Percentiles rank a stretch among this genome's conserved stretches.
phyloP scores from a whole-genome alignment of 2,329 filamentous ascomycete genomes.

The Aspergillus pseudotamarii region DNA sequence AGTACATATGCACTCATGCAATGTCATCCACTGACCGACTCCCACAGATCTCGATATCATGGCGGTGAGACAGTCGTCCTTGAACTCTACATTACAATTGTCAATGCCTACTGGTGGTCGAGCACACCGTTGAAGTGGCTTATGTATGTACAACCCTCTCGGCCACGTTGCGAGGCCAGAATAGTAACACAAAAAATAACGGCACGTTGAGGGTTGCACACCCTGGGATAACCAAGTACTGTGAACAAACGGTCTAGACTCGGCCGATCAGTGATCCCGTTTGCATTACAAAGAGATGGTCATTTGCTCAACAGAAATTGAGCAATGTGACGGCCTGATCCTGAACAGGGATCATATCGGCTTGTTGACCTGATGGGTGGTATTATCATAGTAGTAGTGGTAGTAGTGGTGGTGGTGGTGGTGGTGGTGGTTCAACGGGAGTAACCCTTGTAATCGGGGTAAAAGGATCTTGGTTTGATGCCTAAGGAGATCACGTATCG shows the following conservation, averaged over 20 bases:
- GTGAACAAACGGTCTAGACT: conserved; percentile 1
- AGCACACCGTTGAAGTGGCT: conserved; percentile 12
- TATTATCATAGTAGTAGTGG: not conserved
- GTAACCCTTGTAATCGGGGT: not conserved
- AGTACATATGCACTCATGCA: conserved; percentile 5
- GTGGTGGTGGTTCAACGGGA: not conserved
- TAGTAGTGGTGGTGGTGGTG: too few species aligned
- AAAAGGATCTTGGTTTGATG: not conserved
- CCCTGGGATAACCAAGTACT: not conserved
- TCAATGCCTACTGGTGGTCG: conserved; percentile 4
- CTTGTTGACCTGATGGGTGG: not conserved
- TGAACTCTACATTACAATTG: not conserved
- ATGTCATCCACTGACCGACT: conserved; percentile 6
- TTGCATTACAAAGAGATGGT: not conserved
- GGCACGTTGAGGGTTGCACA: conserved; percentile 7
- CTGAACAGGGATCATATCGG: not conserved
- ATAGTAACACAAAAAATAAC: conserved; percentile 2
- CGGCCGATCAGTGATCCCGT: not conserved
- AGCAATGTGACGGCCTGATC: conserved; percentile 1
- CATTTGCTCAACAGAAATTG: not conserved
- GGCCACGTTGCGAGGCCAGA: conserved; percentile 18
- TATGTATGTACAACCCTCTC: conserved; percentile 12
- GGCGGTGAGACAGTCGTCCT: conserved; percentile 18
- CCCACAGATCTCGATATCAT: conserved; percentile 13
- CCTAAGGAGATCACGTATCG: not conserved